A percentile compares a stretch with the other conserved stretches of the same genome.
phyloP scores from a whole-genome alignment of 2,329 filamentous ascomycete species.

The Aphanocladium album region DNA sequence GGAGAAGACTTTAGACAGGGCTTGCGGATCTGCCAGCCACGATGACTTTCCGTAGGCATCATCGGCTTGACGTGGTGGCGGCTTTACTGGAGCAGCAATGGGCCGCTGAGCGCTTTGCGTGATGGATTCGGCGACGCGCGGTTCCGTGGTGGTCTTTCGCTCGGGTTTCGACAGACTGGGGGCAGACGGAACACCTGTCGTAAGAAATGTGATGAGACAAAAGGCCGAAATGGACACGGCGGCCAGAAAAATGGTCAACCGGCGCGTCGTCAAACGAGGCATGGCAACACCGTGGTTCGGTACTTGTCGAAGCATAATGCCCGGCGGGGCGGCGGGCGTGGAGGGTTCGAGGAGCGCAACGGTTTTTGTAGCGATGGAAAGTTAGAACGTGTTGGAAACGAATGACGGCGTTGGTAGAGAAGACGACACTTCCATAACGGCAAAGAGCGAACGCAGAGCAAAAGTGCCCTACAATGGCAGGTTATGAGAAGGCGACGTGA shows the following conservation, averaged over 20 bases:
- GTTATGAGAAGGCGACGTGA: background rate
- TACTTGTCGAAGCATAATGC: slow-evolving; percentile 26
- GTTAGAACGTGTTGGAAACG: background rate
- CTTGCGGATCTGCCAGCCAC: slow-evolving; percentile 88
- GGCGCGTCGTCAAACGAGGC: slow-evolving; percentile 47
- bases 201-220: slow-evolving; percentile 49
- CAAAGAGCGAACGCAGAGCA: background rate
- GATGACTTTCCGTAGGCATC: slow-evolving; percentile 72
- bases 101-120: slow-evolving; percentile 55
- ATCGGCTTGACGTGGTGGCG: slow-evolving; percentile 68
- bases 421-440: background rate
- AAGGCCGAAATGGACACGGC: slow-evolving; percentile 49
- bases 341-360: background rate
- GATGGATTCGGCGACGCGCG: slow-evolving; percentile 36
- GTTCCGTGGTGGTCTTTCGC: slow-evolving; percentile 42
- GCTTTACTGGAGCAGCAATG: slow-evolving; percentile 65
- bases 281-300: slow-evolving; percentile 43
- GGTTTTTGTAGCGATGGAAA: background rate
- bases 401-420: background rate
- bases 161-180: slow-evolving; percentile 46
- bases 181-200: slow-evolving; percentile 42
- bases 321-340: background rate
- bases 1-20: slow-evolving; percentile 80
- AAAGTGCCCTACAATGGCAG: background rate
- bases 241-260: slow-evolving; percentile 47